Evolutionary conservation across 1,284 basidiomycete genomes (phyloP).

Genomic region (Malassezia brasiliensis): DNA sequence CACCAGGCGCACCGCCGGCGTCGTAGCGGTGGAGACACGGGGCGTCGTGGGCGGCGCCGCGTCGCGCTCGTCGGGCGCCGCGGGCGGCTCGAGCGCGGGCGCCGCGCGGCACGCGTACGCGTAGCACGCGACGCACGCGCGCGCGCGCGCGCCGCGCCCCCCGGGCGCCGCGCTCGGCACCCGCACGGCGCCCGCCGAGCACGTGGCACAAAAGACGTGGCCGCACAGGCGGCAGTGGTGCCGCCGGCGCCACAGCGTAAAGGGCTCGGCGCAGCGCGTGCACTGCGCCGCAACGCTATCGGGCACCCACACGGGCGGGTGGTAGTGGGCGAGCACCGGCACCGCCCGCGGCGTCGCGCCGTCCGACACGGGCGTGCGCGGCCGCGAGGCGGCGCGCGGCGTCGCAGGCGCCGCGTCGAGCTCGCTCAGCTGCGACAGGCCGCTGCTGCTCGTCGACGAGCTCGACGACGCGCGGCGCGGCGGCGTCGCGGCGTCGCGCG

Average conservation of each 20-base stretch:
- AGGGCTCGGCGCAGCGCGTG: conserved; percentile 67
- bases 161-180: not conserved
- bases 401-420: not conserved
- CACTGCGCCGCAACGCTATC: conserved; percentile 69
- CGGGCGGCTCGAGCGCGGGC: not conserved
- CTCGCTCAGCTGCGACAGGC: not conserved
- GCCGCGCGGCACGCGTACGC: conserved; percentile 1
- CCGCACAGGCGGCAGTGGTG: conserved; percentile 88
- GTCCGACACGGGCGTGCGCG: not conserved
- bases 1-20: not conserved
- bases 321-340: conserved; percentile 67
- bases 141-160: not conserved
- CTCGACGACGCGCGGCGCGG: conserved; percentile 6
- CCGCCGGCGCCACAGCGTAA: conserved; percentile 69
- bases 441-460: conserved; percentile 14
- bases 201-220: conserved; percentile 68
- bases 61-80: not conserved
- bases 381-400: not conserved
- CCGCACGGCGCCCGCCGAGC: conserved; percentile 49
- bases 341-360: conserved; percentile 10
- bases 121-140: conserved; percentile 13
- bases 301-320: conserved; percentile 84
- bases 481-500: conserved; percentile 27
- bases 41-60: too few species aligned
- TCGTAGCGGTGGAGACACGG: too few species aligned